Base-by-base conservation (phyloP, 352 stramenopile species). In the Pythium dissotocum region DNA sequence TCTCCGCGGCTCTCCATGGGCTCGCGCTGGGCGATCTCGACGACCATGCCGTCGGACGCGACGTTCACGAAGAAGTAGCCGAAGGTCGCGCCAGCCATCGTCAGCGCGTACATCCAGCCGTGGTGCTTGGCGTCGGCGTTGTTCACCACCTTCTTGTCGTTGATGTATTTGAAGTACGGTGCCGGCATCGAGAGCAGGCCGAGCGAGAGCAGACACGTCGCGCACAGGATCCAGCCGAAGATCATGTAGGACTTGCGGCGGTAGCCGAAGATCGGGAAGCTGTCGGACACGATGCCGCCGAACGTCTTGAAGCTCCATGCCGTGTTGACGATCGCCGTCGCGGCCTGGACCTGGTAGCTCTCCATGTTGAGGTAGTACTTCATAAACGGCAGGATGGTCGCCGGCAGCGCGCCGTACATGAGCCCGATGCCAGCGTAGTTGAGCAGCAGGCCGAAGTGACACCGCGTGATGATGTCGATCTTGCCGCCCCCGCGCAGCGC, bases 1-100 rank as follows among this genome's bases (percentile, higher is more conserved):
- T 82, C 73, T 54, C 86, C 86, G 32, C 84, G 81, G 2, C 66
- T 75, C 4, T 58, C 48, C 26, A 90, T 66, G 12, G 85, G 77
- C 44, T 94, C 87, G 28, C 86, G 73, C 51, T 94, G 85, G 0
- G 77, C 80, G 28, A 89, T 67, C 55, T 93, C 83, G 30, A 97
- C 83, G 42, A 91, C 72, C 56, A 95, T 79, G 0, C 82, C 90
- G 71, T 98, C 90, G 16, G 85, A 82, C 30, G 88, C 83, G 0
- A 95, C 83, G 72, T 96, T 93, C 5, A 89, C 87, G 57, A 96
- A 79, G 38, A 97, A 90, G 57, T 93, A 96, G 1, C 90, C 90
- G 13, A 96, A 71, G 24, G 86, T 96, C 0, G 88, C 90, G 10
- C 94, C 24, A 16, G 89, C 82, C 77, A 97, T 88, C 28, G 77